Evolutionary conservation across 2,329 filamentous ascomycete species (phyloP).

Genomic region (Colletotrichum higginsianum): DNA sequence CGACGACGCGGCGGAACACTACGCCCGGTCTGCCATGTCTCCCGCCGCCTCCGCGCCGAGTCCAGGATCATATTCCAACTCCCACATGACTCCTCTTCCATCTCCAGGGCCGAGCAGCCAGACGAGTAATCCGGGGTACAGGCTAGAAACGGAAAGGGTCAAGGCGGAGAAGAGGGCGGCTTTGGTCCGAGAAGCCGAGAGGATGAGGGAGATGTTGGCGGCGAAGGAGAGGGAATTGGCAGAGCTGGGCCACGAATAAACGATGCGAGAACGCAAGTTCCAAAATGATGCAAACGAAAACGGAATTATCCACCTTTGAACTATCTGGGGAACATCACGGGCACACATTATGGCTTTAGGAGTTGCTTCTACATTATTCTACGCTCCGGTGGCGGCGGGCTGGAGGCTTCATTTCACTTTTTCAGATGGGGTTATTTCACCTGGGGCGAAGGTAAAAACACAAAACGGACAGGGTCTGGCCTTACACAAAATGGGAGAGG

Average conservation of each 20-base stretch:
- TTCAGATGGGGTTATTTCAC: background rate
- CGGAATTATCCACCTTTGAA: constrained; percentile 3
- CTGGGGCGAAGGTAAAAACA: constrained; percentile 13
- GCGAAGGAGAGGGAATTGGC: constrained; percentile 83
- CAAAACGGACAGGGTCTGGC: constrained; percentile 30
- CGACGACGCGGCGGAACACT: constrained; percentile 56
- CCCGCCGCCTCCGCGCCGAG: constrained; percentile 59
- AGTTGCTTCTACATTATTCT: constrained; percentile 15
- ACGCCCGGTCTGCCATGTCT: constrained; percentile 60
- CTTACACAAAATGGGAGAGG: constrained; percentile 6
- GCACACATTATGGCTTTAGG: constrained; percentile 27
- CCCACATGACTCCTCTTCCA: constrained; percentile 46
- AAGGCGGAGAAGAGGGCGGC: constrained; percentile 76
- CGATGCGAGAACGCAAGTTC: constrained; percentile 14
- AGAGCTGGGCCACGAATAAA: constrained; percentile 47
- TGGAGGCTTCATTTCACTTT: constrained; percentile 3
- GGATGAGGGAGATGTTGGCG: constrained; percentile 80
- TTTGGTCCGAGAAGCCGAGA: constrained; percentile 80
- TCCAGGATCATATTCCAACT: constrained; percentile 56
- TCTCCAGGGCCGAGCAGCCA: constrained; percentile 47
- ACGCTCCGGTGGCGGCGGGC: constrained; percentile 1
- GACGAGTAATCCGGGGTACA: constrained; percentile 48
- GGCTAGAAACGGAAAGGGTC: constrained; percentile 63
- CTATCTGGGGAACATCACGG: constrained; percentile 5
- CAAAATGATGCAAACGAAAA: constrained; percentile 38